Conservation (phyloP, 345 rosid species). For the Eutrema japonicum region DNA sequence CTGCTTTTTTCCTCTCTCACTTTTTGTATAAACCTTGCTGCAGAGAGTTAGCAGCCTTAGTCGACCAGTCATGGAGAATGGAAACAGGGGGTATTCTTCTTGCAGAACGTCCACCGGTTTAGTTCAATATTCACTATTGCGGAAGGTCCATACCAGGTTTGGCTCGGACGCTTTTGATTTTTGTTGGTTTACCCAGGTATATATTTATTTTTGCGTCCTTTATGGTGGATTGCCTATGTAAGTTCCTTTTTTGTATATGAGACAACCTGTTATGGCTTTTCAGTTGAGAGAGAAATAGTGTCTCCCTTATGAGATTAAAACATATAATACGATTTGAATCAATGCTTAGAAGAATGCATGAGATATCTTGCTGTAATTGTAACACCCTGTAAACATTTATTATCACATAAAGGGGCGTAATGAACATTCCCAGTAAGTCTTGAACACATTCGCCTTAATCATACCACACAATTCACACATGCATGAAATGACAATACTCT, state of each 20-base stretch:
- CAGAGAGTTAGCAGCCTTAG: constrained; percentile 77
- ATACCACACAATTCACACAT: constrained; percentile 46
- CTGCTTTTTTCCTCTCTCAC: constrained; percentile 4
- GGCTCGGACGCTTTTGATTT: constrained; percentile 22
- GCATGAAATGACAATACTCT: constrained; percentile 42
- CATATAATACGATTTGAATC: constrained; percentile 15
- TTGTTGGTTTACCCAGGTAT: background rate
- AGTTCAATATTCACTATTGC: constrained; percentile 31
- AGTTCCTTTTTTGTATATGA: constrained; percentile 20
- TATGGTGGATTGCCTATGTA: constrained; percentile 13
- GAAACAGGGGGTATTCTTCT: constrained; percentile 78
- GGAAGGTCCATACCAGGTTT: constrained; percentile 45
- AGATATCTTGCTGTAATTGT: constrained; percentile 23
- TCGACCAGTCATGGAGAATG: constrained; percentile 93
- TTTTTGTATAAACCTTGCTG: constrained; percentile 24
- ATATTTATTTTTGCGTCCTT: constrained; percentile 16
- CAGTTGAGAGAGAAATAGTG: constrained; percentile 5
- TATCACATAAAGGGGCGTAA: constrained; percentile 41
- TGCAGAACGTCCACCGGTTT: constrained; percentile 60
- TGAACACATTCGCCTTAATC: constrained; percentile 36
- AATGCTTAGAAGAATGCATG: constrained; percentile 4
- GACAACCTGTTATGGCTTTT: background rate
- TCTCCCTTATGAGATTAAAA: constrained; percentile 11
- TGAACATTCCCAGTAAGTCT: constrained; percentile 38
- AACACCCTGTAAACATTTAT: constrained; percentile 40